Evolutionary conservation across 2,329 filamentous ascomycete species (phyloP).

Genomic region (Trichoderma sp.): DNA sequence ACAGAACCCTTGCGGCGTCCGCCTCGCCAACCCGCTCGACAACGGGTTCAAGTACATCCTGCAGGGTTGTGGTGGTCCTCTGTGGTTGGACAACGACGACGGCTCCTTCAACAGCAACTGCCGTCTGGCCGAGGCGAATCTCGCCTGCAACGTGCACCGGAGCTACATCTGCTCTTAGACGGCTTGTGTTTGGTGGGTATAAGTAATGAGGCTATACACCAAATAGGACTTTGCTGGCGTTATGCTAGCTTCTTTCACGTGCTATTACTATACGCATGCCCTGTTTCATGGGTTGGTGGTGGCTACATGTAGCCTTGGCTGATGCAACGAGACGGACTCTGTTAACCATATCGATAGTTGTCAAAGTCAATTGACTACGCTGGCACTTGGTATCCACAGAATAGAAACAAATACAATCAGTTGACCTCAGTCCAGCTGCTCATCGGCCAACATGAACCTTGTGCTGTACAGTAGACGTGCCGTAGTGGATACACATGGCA

Average conservation of each 20-base stretch:
- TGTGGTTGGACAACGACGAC: neutral
- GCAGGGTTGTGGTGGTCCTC: neutral
- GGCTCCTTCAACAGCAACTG: conserved; percentile 13
- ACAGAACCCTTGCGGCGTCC: neutral
- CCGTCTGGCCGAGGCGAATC: neutral
- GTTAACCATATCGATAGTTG: neutral
- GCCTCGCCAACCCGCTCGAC: neutral
- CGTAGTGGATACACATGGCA: conserved; percentile 15
- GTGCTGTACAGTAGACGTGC: neutral
- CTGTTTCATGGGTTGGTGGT: neutral
- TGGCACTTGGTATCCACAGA: neutral
- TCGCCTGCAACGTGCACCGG: neutral
- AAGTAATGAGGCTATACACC: too few relatives aligned
- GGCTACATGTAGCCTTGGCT: neutral
- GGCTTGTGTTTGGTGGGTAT: neutral
- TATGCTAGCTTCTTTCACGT: neutral
- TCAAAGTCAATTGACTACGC: neutral
- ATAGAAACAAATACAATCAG: neutral
- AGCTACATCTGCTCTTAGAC: neutral
- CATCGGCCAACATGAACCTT: neutral
- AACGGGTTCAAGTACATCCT: neutral
- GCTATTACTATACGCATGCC: neutral
- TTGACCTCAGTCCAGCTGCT: neutral
- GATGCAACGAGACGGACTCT: neutral
- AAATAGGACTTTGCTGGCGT: too few relatives aligned